Percentiles rank a stretch among this genome's conserved stretches.
phyloP scores from a whole-genome alignment of 805 yeast species.

The Pachysolen tannophilus region DNA sequence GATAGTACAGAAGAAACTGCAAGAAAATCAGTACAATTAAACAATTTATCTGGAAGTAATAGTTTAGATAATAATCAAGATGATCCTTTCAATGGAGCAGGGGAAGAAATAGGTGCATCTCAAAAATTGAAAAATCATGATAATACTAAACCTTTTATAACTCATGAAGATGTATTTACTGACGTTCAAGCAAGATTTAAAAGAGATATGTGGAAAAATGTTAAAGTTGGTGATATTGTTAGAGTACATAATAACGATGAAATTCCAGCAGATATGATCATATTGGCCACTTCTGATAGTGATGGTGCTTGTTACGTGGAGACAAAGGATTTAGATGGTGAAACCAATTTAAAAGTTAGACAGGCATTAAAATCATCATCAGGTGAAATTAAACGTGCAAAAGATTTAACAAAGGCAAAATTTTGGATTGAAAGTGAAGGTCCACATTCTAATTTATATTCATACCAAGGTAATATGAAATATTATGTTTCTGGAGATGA shows the following conservation, averaged over 20 bases:
- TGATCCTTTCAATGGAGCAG: not conserved
- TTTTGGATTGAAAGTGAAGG: constrained; percentile 65
- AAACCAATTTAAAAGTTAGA: constrained; percentile 62
- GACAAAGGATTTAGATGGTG: constrained; percentile 68
- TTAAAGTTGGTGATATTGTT: constrained; percentile 66
- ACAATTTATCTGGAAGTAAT: constrained; percentile 1
- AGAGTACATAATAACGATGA: constrained; percentile 69
- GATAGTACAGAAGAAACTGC: constrained; percentile 25
- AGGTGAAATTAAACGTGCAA: constrained; percentile 41
- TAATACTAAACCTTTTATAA: constrained; percentile 6
- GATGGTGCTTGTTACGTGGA: constrained; percentile 66
- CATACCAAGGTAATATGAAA: constrained; percentile 59
- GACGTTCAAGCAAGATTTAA: constrained; percentile 18
- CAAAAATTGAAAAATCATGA: not conserved
- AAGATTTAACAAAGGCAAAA: constrained; percentile 48
- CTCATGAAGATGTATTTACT: constrained; percentile 2
- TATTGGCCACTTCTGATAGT: constrained; percentile 57
- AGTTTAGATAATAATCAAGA: not conserved
- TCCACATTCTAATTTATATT: constrained; percentile 58
- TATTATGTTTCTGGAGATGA: constrained; percentile 29
- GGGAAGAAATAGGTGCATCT: not conserved
- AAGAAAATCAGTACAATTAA: constrained; percentile 11
- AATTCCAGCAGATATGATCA: constrained; percentile 66
- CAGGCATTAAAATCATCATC: constrained; percentile 44
- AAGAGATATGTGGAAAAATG: constrained; percentile 52